These are phyloP conservation scores for Dryas drummondii DNA, from an alignment of 306 rosid genomes.

Conservation along the genomic window DNA sequence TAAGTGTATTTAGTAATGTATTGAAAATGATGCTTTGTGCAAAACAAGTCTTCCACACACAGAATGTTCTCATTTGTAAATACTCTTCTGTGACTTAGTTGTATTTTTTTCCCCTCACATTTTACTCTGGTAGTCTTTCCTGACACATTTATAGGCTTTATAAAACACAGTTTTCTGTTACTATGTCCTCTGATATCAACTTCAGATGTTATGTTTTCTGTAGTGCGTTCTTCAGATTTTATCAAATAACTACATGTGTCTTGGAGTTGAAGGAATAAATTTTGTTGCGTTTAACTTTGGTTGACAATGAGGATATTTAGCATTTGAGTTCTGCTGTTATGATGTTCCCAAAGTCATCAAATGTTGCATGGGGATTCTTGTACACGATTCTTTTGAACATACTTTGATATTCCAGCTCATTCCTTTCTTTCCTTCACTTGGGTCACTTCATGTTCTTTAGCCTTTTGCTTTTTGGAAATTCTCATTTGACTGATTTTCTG, in stretches of 20 bases:
- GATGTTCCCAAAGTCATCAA: not conserved
- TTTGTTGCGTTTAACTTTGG: not conserved
- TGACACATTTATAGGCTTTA: not conserved
- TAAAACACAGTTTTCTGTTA: constrained; percentile 2
- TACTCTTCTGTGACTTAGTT: not conserved
- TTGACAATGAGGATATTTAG: not conserved
- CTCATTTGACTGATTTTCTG: constrained; percentile 29
- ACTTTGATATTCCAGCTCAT: not conserved
- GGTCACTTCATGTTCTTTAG: not conserved
- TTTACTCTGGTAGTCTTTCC: not conserved
- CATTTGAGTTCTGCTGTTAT: not conserved
- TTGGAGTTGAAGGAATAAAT: not conserved
- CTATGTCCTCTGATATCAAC: not conserved
- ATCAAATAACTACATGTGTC: not conserved
- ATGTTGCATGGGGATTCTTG: not conserved
- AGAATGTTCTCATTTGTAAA: not conserved
- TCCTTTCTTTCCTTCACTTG: constrained; percentile 1
- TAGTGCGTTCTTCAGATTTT: not conserved
- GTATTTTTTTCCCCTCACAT: not conserved
- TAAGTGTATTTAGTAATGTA: not conserved
- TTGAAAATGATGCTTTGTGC: not conserved
- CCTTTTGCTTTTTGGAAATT: not conserved
- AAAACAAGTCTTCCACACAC: not conserved
- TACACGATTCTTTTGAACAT: not conserved
- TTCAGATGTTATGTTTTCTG: not conserved